These are phyloP conservation scores for Aspergillus caelatus DNA, from an alignment of 2,329 filamentous ascomycete species.

Conservation along the genomic window DNA sequence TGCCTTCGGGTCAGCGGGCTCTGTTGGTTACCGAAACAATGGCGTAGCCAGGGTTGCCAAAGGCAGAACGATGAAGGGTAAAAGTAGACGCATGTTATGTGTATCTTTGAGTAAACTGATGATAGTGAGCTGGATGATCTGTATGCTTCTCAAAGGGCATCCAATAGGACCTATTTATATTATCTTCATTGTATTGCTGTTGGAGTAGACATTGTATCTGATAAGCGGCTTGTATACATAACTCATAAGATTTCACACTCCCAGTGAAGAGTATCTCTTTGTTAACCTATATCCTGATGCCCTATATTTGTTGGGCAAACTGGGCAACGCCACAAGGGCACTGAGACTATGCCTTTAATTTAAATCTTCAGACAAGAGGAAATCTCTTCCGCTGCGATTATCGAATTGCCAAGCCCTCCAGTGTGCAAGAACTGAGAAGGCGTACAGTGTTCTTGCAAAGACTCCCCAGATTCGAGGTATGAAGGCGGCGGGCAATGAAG, in stretches of 20 bases:
- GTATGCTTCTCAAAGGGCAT: neutral
- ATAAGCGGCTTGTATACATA: too few relatives aligned
- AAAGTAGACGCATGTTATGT: neutral
- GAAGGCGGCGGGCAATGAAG: neutral
- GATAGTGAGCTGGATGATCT: neutral
- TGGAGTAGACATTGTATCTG: neutral
- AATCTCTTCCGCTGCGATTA: neutral
- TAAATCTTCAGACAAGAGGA: neutral
- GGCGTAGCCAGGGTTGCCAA: neutral
- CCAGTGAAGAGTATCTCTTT: neutral
- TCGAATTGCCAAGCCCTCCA: neutral
- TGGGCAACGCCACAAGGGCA: neutral
- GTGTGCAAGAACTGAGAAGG: neutral
- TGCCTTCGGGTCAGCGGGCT: neutral
- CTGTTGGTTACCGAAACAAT: neutral
- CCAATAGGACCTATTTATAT: neutral
- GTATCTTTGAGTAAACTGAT: neutral
- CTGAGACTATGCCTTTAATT: neutral
- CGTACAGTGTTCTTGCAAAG: neutral
- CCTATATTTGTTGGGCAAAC: neutral
- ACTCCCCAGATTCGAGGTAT: neutral
- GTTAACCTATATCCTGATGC: neutral
- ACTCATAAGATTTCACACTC: neutral
- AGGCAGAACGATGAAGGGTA: neutral
- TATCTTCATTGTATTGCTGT: neutral